Base-by-base conservation (phyloP, 108 stramenopile species). In the Parmales sp. region DNA sequence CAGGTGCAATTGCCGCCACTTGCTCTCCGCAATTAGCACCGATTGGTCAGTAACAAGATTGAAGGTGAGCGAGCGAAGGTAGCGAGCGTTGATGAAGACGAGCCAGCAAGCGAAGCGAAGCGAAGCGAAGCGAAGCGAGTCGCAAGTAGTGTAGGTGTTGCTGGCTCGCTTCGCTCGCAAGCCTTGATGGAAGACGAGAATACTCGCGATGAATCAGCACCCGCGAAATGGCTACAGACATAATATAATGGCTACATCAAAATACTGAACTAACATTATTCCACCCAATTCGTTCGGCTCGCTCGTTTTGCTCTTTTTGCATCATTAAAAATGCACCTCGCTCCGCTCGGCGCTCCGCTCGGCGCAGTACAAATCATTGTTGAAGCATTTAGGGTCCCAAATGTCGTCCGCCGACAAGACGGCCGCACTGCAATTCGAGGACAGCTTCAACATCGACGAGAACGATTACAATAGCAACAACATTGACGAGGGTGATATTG, bases 351-450 rank as follows among this genome's bases (percentile, higher is more conserved):
- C n/a, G n/a, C n/a, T n/a, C n/a, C n/a, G n/a, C n/a, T n/a, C n/a
- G n/a, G n/a, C n/a, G n/a, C n/a, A n/a, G n/a, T n/a, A n/a, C n/a
- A n/a, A n/a, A n/a, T n/a, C n/a, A n/a, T n/a, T n/a, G n/a, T n/a
- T n/a, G n/a, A n/a, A n/a, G n/a, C n/a, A n/a, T n/a, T n/a, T n/a
- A 83, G 73, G 65, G 87, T 86, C 72, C 86, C 86, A 1, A 86
- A 84, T 75, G 75, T 89, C 25, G 9, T 26, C 1, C 60, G 66
- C 38, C 67, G 70, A 39, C 37, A 79, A 1, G 68, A 71, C 7
- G 16, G 48, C 9, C 64, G 44, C 19, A 1, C 37, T 50, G 72
- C 51, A 13, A 37, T 60, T 49, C 22, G 38, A 19, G 60, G 69
- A 9, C n/a, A n/a, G n/a, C n/a, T n/a, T n/a, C n/a, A n/a, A n/a